A percentile compares a stretch with the other conserved stretches of the same genome.
phyloP scores from a whole-genome alignment of 140 eudicot genomes.

The Ambrosia hybrid region DNA sequence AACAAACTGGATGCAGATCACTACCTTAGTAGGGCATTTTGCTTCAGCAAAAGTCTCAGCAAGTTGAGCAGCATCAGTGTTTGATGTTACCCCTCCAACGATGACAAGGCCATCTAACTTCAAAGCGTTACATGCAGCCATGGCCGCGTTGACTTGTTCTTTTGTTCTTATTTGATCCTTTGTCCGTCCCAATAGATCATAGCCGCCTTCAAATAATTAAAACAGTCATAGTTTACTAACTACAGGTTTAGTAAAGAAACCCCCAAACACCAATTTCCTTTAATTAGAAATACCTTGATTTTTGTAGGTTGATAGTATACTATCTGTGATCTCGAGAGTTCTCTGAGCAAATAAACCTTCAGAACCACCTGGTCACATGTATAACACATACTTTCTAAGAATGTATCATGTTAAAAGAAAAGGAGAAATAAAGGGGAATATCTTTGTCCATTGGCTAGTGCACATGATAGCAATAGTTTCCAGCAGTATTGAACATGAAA shows the following conservation, averaged over 20 bases:
- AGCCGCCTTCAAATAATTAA: conserved; percentile 63
- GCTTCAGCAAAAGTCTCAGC: conserved; percentile 89
- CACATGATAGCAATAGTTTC: no score
- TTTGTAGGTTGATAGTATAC: conserved; percentile 73
- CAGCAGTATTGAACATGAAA: not conserved
- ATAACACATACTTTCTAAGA: not conserved
- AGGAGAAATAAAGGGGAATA: not conserved
- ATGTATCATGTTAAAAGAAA: not conserved
- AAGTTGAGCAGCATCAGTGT: conserved; percentile 92
- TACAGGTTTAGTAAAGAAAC: not conserved
- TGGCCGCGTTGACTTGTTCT: conserved; percentile 88
- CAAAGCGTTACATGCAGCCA: conserved; percentile 72
- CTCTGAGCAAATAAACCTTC: conserved; percentile 92
- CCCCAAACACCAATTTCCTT: not conserved
- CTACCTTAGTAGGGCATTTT: conserved; percentile 78
- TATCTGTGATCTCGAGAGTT: conserved; percentile 73
- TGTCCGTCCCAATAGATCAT: conserved; percentile 89
- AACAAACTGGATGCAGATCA: not conserved
- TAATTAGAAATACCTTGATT: conserved; percentile 60
- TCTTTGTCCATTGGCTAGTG: no score
- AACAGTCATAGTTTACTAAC: conserved; percentile 1
- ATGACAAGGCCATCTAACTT: conserved; percentile 86
- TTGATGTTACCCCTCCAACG: conserved; percentile 94
- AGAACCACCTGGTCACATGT: conserved; percentile 69
- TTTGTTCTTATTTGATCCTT: conserved; percentile 88